These are phyloP conservation scores for Cadophora sp. DNA, from an alignment of 2,329 filamentous ascomycete genomes.

Conservation along the genomic window DNA sequence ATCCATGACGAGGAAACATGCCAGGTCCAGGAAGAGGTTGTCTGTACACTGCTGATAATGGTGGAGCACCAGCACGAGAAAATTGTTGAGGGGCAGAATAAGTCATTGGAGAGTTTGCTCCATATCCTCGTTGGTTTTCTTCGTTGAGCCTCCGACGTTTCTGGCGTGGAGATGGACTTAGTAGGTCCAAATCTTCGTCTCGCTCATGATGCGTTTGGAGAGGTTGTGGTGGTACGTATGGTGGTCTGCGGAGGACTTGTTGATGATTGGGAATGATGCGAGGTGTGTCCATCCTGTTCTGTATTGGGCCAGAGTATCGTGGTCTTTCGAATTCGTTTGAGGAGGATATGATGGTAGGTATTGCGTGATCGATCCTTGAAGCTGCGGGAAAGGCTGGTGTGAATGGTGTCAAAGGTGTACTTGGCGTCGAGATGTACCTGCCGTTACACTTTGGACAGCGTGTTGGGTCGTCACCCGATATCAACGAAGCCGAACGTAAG, in stretches of 20 bases:
- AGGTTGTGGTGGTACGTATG: constrained; percentile 36
- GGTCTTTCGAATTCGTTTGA: constrained; percentile 34
- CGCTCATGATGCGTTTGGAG: constrained; percentile 43
- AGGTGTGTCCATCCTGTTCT: constrained; percentile 39
- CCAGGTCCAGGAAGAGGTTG: constrained; percentile 46
- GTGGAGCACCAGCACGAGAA: constrained; percentile 34
- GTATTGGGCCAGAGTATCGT: constrained; percentile 34
- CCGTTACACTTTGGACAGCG: constrained; percentile 77
- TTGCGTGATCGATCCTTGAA: constrained; percentile 31
- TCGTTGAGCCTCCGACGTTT: constrained; percentile 69
- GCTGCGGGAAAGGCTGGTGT: constrained; percentile 33
- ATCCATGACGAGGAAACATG: constrained; percentile 28
- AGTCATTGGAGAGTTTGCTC: constrained; percentile 47
- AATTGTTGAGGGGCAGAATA: constrained; percentile 39
- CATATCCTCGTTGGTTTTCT: constrained; percentile 46
- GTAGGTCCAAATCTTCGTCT: constrained; percentile 49
- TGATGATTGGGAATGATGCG: constrained; percentile 33
- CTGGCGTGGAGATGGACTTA: constrained; percentile 58
- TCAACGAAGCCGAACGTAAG: constrained; percentile 38
- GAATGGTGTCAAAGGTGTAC: constrained; percentile 43
- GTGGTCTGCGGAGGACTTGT: constrained; percentile 34
- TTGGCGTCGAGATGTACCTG: constrained; percentile 44
- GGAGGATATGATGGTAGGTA: constrained; percentile 34
- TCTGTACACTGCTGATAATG: constrained; percentile 46
- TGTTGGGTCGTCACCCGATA: constrained; percentile 54